Percentiles rank a stretch among this genome's conserved stretches.
These are phyloP conservation scores for Rutstroemia sydowiana DNA, from an alignment of 2,329 filamentous ascomycete species.

Conservation along the genomic window DNA sequence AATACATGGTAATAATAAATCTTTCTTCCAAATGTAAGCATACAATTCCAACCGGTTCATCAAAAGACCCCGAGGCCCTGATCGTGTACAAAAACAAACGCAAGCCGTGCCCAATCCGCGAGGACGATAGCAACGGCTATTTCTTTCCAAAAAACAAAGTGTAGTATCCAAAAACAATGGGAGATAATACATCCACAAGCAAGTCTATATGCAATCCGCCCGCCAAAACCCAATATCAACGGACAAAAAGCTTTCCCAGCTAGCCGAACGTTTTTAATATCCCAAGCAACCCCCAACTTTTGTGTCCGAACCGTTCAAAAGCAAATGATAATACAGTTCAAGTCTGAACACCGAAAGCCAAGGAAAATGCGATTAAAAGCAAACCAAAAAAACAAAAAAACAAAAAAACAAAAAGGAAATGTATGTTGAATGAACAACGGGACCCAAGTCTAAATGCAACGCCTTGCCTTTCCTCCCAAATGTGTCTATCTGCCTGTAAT, in stretches of 20 bases:
- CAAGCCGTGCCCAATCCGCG: slow-evolving; percentile 10
- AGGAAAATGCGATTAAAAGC: slow-evolving; percentile 7
- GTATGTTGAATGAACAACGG: slow-evolving; percentile 10
- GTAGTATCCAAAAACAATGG: slow-evolving; percentile 4
- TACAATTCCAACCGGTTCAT: slow-evolving; percentile 11
- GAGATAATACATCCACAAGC: slow-evolving; percentile 6
- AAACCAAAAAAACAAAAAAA: slow-evolving; percentile 1
- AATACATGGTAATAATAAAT: slow-evolving; percentile 9
- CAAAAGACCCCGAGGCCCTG: slow-evolving; percentile 4
- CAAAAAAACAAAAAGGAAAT: slow-evolving; percentile 2
- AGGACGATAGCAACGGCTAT: slow-evolving; percentile 8
- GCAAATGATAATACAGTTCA: slow-evolving; percentile 10
- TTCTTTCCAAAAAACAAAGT: slow-evolving; percentile 7
- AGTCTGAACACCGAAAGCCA: slow-evolving; percentile 11
- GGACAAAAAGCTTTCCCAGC: slow-evolving; percentile 1
- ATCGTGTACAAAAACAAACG: slow-evolving; percentile 8
- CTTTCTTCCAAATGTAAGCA: slow-evolving; percentile 8
- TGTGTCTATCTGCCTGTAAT: slow-evolving; percentile 4
- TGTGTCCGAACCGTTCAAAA: slow-evolving; percentile 11
- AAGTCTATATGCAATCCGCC: slow-evolving; percentile 11
- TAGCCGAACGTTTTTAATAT: slow-evolving; percentile 8
- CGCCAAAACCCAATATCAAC: slow-evolving; percentile 7
- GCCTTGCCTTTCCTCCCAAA: slow-evolving; percentile 13
- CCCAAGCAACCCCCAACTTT: slow-evolving; percentile 11
- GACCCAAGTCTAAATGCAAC: slow-evolving; percentile 24